Percentiles rank a stretch among this genome's conserved stretches.
Conservation (phyloP, 345 rosid genomes). For the Lumnitzera racemosa region DNA sequence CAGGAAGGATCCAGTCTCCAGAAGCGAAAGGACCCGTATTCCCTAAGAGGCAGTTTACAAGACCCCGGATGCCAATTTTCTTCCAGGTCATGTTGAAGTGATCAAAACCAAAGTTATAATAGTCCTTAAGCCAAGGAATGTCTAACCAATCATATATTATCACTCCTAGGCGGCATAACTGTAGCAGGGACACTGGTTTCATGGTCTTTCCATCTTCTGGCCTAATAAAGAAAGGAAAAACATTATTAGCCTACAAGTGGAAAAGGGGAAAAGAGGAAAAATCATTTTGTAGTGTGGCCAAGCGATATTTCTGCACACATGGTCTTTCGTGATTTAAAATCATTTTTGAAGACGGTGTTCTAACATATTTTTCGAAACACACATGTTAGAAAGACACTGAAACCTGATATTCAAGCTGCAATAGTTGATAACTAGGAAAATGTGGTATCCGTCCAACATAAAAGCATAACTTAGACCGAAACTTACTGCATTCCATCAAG, state of each 20-base stretch:
- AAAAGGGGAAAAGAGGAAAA: background rate
- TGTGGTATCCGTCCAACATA: background rate
- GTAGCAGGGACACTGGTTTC: constrained; percentile 70
- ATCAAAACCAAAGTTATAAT: constrained; percentile 92
- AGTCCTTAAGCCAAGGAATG: constrained; percentile 71
- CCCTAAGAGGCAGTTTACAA: constrained; percentile 59
- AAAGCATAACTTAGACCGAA: background rate
- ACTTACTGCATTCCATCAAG: constrained; percentile 92
- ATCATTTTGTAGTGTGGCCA: background rate
- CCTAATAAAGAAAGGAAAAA: constrained; percentile 27
- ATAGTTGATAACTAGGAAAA: too few species aligned
- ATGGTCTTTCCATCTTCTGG: constrained; percentile 77
- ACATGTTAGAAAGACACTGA: too few species aligned
- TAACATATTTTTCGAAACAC: too few species aligned
- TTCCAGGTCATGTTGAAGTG: constrained; percentile 81
- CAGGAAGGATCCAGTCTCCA: constrained; percentile 92
- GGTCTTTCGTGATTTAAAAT: too few species aligned
- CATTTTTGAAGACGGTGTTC: too few species aligned
- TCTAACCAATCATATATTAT: constrained; percentile 91
- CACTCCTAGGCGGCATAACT: constrained; percentile 72
- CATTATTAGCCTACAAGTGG: background rate
- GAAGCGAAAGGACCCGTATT: constrained; percentile 78
- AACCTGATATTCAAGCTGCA: too few species aligned
- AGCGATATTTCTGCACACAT: too few species aligned
- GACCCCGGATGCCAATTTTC: constrained; percentile 63